Percentiles rank a stretch among this genome's conserved stretches.
These are phyloP conservation scores for Verticillium nubilum DNA, from an alignment of 2,329 filamentous ascomycete species.

Conservation along the genomic window DNA sequence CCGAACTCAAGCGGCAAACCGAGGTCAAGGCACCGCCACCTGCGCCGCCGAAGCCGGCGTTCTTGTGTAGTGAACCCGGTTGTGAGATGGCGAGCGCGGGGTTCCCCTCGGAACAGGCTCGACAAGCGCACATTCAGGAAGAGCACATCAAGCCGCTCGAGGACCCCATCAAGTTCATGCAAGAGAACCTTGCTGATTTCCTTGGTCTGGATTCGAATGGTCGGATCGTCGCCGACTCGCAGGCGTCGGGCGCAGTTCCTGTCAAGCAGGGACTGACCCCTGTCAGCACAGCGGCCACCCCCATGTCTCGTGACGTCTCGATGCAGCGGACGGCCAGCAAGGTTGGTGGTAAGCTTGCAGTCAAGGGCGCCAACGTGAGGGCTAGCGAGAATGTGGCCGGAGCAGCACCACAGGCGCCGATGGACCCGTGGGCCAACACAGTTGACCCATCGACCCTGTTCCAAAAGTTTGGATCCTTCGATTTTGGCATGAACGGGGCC, in stretches of 20 bases:
- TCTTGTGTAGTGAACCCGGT: constrained; percentile 46
- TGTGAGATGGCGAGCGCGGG: constrained; percentile 46
- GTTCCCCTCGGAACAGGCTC: constrained; percentile 49
- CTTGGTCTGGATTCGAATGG: constrained; percentile 50
- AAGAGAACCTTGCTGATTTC: constrained; percentile 41
- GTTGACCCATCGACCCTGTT: constrained; percentile 38
- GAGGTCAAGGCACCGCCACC: constrained; percentile 15
- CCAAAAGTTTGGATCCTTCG: constrained; percentile 31
- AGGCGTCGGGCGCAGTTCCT: constrained; percentile 30
- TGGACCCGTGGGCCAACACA: constrained; percentile 29
- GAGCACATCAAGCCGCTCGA: constrained; percentile 53
- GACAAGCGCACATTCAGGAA: constrained; percentile 48
- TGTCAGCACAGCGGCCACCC: constrained; percentile 33
- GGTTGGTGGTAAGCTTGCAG: constrained; percentile 30
- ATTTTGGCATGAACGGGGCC: constrained; percentile 36
- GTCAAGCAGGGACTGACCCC: constrained; percentile 44
- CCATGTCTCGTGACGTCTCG: constrained; percentile 44
- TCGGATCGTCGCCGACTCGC: constrained; percentile 22
- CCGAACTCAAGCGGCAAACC: constrained; percentile 34
- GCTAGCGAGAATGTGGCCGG: constrained; percentile 19
- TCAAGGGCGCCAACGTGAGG: constrained; percentile 23
- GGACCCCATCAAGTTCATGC: constrained; percentile 47
- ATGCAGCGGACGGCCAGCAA: constrained; percentile 46
- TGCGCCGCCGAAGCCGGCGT: constrained; percentile 29
- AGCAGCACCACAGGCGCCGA: constrained; percentile 2